phyloP scores from a whole-genome alignment of 176 grass and related monocot species.

The Hyparrhenia diplandra region DNA sequence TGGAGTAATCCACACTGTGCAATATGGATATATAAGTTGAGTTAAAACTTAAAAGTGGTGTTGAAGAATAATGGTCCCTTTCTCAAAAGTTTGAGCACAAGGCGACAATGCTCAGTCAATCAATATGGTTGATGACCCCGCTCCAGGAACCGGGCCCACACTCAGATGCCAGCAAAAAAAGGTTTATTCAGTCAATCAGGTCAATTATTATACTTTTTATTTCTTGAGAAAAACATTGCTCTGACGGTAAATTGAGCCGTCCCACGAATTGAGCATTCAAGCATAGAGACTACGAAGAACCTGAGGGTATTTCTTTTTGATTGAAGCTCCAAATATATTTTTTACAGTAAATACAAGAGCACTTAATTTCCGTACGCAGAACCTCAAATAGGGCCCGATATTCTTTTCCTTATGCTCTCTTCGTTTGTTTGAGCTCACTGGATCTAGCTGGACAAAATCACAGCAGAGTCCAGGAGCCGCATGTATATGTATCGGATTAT shows the following conservation, averaged over 20 bases:
- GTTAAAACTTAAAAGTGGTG: background rate
- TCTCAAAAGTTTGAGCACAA: background rate
- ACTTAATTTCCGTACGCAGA: background rate
- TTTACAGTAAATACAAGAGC: background rate
- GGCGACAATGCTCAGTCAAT: constrained; percentile 19
- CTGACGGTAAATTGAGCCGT: background rate
- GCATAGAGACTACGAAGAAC: background rate
- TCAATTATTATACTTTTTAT: background rate
- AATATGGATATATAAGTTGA: background rate
- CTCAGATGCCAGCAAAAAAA: background rate
- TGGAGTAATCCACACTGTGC: background rate
- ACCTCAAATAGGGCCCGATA: background rate
- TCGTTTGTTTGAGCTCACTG: background rate
- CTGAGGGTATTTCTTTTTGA: background rate
- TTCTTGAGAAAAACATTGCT: background rate
- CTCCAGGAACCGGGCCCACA: background rate
- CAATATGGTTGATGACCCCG: background rate
- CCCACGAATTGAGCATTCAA: background rate
- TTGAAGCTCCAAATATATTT: too few relatives aligned
- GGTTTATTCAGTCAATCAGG: too few relatives aligned
- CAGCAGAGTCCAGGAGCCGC: background rate
- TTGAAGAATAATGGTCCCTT: background rate
- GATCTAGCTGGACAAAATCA: constrained; percentile 7
- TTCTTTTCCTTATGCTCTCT: background rate
- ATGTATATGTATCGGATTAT: background rate